Conservation (phyloP, 495 filamentous ascomycete species). For the Penicillium cataractarum region DNA sequence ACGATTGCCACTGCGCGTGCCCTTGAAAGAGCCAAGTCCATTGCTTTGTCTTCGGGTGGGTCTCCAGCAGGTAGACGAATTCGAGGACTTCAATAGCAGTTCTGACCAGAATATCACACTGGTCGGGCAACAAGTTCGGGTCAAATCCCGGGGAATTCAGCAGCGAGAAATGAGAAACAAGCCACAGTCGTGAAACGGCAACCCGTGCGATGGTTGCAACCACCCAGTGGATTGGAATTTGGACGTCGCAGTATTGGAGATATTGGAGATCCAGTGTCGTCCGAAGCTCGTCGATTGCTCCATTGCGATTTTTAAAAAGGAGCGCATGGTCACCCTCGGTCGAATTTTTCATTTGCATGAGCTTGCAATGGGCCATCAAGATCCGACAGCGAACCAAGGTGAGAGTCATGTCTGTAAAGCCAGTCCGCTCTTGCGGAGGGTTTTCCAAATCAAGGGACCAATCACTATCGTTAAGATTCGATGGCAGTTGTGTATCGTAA, state of each 20-base stretch:
- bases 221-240: constrained; percentile 65
- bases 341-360: constrained; percentile 7
- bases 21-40: constrained; percentile 81
- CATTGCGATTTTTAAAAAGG: constrained; percentile 6
- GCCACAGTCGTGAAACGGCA: constrained; percentile 65
- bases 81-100: constrained; percentile 66
- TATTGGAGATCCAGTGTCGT: constrained; percentile 54
- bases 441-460: constrained; percentile 9
- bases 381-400: constrained; percentile 65
- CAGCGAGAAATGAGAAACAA: constrained; percentile 58
- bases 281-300: constrained; percentile 9
- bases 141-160: constrained; percentile 41
- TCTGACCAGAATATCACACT: constrained; percentile 68
- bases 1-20: constrained; percentile 76
- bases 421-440: constrained; percentile 50
- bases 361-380: constrained; percentile 30
- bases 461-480: constrained; percentile 23
- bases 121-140: constrained; percentile 38
- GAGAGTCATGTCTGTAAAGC: constrained; percentile 75
- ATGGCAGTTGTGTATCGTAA: constrained; percentile 6
- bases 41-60: constrained; percentile 57
- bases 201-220: constrained; percentile 64
- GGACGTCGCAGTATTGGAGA: constrained; percentile 56
- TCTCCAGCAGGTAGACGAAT: constrained; percentile 26
- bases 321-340: neutral